phyloP scores from a whole-genome alignment of 768 basidiomycete species.

The Boletus vermiculosoides region DNA sequence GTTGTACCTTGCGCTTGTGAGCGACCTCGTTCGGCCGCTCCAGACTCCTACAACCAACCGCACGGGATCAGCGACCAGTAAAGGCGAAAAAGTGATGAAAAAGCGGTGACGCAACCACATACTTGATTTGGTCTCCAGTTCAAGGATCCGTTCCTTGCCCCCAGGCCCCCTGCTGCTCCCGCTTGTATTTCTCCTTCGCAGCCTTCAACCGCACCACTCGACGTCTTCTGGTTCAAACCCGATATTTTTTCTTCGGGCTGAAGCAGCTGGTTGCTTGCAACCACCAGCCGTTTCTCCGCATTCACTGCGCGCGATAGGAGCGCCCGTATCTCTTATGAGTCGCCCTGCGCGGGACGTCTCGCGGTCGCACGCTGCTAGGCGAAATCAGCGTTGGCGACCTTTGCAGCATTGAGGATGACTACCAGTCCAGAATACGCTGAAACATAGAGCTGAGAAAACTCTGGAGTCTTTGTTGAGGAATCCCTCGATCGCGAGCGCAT shows the following conservation, averaged over 20 bases:
- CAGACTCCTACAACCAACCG: conserved; percentile 49
- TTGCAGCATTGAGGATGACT: too few species aligned
- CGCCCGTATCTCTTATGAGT: conserved; percentile 68
- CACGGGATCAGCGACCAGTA: background rate
- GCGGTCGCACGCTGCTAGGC: conserved; percentile 62
- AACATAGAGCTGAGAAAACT: too few species aligned
- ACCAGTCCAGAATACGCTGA: too few species aligned
- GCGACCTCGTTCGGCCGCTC: conserved; percentile 78
- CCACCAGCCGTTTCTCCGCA: conserved; percentile 84
- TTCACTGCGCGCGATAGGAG: conserved; percentile 73
- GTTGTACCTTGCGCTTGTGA: conserved; percentile 58
- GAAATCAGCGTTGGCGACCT: conserved; percentile 77
- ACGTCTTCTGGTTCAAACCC: conserved; percentile 66
- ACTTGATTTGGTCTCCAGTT: conserved; percentile 78
- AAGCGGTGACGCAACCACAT: conserved; percentile 41
- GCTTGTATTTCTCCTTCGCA: conserved; percentile 89
- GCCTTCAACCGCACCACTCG: conserved; percentile 70
- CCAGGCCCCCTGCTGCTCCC: conserved; percentile 94
- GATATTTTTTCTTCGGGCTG: conserved; percentile 84
- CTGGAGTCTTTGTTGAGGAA: too few species aligned
- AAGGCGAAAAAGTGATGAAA: background rate
- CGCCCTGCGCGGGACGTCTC: conserved; percentile 57
- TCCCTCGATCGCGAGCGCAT: too few species aligned
- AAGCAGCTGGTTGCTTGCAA: conserved; percentile 79
- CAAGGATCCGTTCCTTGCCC: conserved; percentile 77